Evolutionary conservation across 1,139 yeast genomes (phyloP).

Genomic region (Saccharomycopsis hybrid): DNA sequence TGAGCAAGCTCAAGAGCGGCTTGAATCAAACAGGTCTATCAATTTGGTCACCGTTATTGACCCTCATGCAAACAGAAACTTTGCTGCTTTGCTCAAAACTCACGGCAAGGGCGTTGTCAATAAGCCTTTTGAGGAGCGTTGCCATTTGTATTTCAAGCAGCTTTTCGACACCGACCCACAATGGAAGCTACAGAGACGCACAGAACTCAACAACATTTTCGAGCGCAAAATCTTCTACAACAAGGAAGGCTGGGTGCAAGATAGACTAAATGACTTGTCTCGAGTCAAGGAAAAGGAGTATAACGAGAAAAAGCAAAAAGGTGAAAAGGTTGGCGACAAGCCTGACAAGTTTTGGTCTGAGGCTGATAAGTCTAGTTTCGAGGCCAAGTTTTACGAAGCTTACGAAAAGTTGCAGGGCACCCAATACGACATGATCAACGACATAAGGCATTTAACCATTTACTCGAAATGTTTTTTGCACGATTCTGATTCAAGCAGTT

Average conservation of each 20-base stretch:
- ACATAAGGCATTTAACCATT: slow-evolving; percentile 38
- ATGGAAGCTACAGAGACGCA: slow-evolving; percentile 27
- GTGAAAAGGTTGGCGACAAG: too few relatives aligned
- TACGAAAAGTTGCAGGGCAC: slow-evolving; percentile 24
- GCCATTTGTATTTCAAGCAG: slow-evolving; percentile 29
- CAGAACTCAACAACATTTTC: slow-evolving; percentile 16
- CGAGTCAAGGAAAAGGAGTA: neutral
- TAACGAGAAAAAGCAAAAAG: too few relatives aligned
- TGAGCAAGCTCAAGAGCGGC: too few relatives aligned
- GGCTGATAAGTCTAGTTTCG: slow-evolving; percentile 24
- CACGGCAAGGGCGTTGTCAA: neutral
- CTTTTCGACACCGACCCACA: slow-evolving; percentile 26
- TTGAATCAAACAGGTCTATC: neutral
- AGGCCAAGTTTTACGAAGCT: slow-evolving; percentile 26
- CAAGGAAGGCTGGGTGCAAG: slow-evolving; percentile 21
- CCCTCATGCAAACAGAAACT: neutral
- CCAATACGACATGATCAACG: slow-evolving; percentile 36
- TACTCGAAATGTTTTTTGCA: slow-evolving; percentile 40
- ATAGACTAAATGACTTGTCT: slow-evolving; percentile 21
- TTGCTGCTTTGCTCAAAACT: neutral
- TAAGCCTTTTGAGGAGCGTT: slow-evolving; percentile 15
- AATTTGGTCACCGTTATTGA: neutral
- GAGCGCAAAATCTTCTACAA: slow-evolving; percentile 24
- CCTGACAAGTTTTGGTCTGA: slow-evolving; percentile 24
- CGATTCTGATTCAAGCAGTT: slow-evolving; percentile 23